Conservation (phyloP, 306 rosid genomes). For the Lotus japonicus region DNA sequence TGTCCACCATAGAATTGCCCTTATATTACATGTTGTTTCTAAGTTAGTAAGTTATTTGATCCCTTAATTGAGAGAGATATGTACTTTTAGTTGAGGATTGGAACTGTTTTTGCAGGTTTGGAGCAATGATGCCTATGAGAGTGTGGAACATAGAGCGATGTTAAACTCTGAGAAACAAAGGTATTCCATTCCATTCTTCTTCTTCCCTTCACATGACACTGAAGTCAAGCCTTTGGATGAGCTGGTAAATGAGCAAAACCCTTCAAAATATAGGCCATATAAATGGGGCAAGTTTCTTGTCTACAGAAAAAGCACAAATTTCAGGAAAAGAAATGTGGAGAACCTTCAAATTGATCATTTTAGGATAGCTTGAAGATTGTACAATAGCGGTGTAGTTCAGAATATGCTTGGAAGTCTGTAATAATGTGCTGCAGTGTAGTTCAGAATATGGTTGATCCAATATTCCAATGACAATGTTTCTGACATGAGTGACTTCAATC, state of each 20-base stretch:
- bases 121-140: constrained; percentile 65
- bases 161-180: constrained; percentile 51
- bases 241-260: constrained; percentile 36
- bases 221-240: constrained; percentile 45
- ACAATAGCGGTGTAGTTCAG: no score
- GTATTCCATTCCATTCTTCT: constrained; percentile 40
- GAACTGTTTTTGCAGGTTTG: constrained; percentile 45
- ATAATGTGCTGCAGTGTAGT: no score
- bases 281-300: constrained; percentile 51
- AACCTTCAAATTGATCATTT: constrained; percentile 45
- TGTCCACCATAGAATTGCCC: no score
- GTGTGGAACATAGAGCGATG: constrained; percentile 59
- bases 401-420: no score
- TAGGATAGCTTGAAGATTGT: not conserved
- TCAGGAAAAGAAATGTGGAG: constrained; percentile 38
- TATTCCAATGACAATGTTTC: no score
- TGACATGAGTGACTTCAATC: no score
- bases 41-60: no score
- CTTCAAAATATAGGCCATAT: constrained; percentile 41
- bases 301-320: constrained; percentile 27
- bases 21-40: no score
- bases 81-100: not conserved
- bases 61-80: not conserved
- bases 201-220: constrained; percentile 49
- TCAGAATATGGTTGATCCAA: no score